phyloP scores from a whole-genome alignment of 2,329 filamentous ascomycete species.

The Thelonectria discophora region DNA sequence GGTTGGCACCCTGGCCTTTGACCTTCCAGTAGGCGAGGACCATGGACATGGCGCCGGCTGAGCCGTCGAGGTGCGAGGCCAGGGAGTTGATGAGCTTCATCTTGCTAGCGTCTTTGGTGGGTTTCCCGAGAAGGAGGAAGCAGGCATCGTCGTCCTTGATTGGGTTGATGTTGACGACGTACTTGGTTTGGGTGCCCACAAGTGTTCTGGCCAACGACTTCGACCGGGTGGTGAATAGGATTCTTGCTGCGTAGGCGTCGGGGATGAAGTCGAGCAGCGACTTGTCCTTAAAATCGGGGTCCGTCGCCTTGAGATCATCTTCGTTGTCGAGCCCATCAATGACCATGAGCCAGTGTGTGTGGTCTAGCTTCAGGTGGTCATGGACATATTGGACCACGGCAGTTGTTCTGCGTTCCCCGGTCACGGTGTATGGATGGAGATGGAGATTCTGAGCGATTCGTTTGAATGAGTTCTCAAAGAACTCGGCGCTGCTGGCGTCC shows the following conservation, averaged over 20 bases:
- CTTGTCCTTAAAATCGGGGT: background rate
- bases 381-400: constrained; percentile 6
- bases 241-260: background rate
- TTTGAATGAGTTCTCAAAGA: constrained; percentile 18
- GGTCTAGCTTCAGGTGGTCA: constrained; percentile 6
- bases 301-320: background rate
- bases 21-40: constrained; percentile 4
- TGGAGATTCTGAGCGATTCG: constrained; percentile 10
- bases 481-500: constrained; percentile 11
- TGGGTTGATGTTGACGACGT: background rate
- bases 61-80: background rate
- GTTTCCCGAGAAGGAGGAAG: constrained; percentile 9
- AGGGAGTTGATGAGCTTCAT: constrained; percentile 5
- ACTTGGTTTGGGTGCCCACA: background rate
- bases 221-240: constrained; percentile 12
- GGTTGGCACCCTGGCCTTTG: background rate
- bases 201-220: constrained; percentile 1
- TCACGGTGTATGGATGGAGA: too few species aligned
- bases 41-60: constrained; percentile 8
- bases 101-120: background rate
- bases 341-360: constrained; percentile 18
- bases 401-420: background rate
- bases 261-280: constrained; percentile 18
- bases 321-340: constrained; percentile 19
- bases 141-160: constrained; percentile 11